Evolutionary conservation across 805 yeast genomes (phyloP), one percentile per base, ranked within the genome.

Genomic region (Ogataea nonfermentans): DNA sequence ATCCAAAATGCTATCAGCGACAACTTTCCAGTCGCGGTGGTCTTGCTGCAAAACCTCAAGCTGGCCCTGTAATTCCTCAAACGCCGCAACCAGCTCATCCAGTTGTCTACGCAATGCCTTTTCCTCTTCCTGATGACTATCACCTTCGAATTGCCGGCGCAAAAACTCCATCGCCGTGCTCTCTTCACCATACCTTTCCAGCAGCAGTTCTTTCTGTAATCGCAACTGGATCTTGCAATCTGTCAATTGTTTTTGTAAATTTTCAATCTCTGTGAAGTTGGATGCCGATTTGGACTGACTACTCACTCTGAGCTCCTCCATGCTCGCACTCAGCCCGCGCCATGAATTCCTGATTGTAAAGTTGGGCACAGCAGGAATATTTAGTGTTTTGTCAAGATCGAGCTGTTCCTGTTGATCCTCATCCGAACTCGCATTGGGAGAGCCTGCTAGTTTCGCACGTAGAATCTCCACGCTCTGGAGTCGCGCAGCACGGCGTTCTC

Each of bases 151-250:
- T 32, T 48, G 39, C 14, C 32, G 29, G 12, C 48, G 47, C 16
- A 52, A 14, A 9, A 35, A 39, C 28, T 49, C 36, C 28, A 42
- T 29, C 12, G 53, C 30, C 24, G 51, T 42, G 16, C 51, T 34
- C 22, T 47, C 49, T 14, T 47, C 42, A 7, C 50, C 49, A 17
- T 49, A 47, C 20, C 51, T 46, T 13, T 56, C 53, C 16, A 55
- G 26, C 26, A 63, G 41, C 19, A 64, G 46, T 31, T 61, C 65
- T 23, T 53, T 51, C 25, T 61, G 61, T 25, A 65, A 37, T 30
- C 55, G 50, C 17, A 65, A 35, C 39, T 65, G 67, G 17, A 65
- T 53, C 43, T 56, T 61, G 40, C 61, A 62, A 41, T 63, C 59
- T 1, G 60, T 62, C 12, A 63, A 46, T 25, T 63, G 59, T 37